phyloP scores from a whole-genome alignment of 2,329 filamentous ascomycete species.

The Neopestalotiopsis sp. region DNA sequence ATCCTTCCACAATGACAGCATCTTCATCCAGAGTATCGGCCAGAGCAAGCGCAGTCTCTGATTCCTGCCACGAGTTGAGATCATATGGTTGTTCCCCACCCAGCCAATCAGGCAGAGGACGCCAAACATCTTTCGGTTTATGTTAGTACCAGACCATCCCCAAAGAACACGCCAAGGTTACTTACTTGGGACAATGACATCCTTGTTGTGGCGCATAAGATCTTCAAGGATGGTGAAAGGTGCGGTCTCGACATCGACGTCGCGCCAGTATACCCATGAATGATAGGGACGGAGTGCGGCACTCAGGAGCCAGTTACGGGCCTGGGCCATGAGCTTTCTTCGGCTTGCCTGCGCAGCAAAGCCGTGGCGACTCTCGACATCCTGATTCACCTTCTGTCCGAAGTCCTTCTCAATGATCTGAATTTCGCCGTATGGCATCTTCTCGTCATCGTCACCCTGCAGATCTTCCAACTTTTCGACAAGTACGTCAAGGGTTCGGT shows the following conservation, averaged over 20 bases:
- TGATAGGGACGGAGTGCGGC: slow-evolving; percentile 92
- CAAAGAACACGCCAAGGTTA: slow-evolving; percentile 30
- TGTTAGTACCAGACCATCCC: slow-evolving; percentile 21
- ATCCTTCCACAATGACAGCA: slow-evolving; percentile 97
- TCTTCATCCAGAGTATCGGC: slow-evolving; percentile 97
- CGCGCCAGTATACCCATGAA: slow-evolving; percentile 99
- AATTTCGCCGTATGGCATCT: slow-evolving; percentile 90
- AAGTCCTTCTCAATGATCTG: slow-evolving; percentile 99
- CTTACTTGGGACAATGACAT: slow-evolving; percentile 97
- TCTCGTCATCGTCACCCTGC: slow-evolving; percentile 79
- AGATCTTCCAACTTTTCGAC: slow-evolving; percentile 77
- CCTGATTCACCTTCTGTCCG: slow-evolving; percentile 95
- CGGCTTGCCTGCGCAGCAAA: slow-evolving; percentile 94
- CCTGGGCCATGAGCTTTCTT: slow-evolving; percentile 97
- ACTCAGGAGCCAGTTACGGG: slow-evolving; percentile 94
- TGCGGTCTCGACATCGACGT: slow-evolving; percentile 97
- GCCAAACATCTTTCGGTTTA: slow-evolving; percentile 83
- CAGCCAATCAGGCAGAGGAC: slow-evolving; percentile 97
- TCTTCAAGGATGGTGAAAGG: slow-evolving; percentile 97
- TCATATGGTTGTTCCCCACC: slow-evolving; percentile 98
- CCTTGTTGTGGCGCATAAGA: slow-evolving; percentile 98
- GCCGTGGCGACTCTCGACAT: slow-evolving; percentile 95
- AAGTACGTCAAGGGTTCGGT: slow-evolving; percentile 81
- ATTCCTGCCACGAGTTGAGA: slow-evolving; percentile 99
- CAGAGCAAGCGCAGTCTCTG: slow-evolving; percentile 90